Conservation (phyloP, 1,139 yeast genomes). For the Sugiyamaella xylanicola region DNA sequence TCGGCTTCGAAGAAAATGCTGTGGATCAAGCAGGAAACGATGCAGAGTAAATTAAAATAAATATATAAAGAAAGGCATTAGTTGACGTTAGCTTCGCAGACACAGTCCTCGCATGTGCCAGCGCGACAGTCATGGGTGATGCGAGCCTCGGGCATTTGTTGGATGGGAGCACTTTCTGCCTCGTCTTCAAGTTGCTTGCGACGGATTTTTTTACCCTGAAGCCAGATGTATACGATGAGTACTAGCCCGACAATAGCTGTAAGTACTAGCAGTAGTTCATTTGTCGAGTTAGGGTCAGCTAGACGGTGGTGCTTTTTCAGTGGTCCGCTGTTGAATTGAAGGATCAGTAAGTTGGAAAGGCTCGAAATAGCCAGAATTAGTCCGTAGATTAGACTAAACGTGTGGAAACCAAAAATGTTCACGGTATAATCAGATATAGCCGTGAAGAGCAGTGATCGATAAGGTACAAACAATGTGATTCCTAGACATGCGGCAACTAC, state of each 20-base stretch:
- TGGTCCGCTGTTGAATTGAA: conserved; percentile 54
- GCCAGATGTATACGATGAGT: conserved; percentile 56
- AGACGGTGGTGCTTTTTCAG: conserved; percentile 6
- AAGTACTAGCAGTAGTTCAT: conserved; percentile 50
- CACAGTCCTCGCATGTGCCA: conserved; percentile 31
- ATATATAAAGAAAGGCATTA: conserved; percentile 4
- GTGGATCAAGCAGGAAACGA: neutral
- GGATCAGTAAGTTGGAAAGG: conserved; percentile 69
- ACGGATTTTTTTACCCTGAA: conserved; percentile 53
- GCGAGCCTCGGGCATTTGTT: conserved; percentile 50
- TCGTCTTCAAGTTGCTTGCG: conserved; percentile 61
- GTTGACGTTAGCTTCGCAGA: conserved; percentile 24
- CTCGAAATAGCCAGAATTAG: conserved; percentile 52
- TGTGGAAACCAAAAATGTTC: conserved; percentile 88
- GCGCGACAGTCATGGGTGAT: conserved; percentile 21
- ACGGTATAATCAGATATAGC: conserved; percentile 90
- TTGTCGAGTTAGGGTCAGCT: conserved; percentile 80
- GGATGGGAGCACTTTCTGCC: conserved; percentile 58
- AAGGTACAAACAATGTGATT: conserved; percentile 60
- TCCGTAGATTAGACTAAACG: conserved; percentile 93
- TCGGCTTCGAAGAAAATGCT: too few species aligned
- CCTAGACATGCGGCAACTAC: neutral
- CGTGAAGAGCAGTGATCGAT: conserved; percentile 90
- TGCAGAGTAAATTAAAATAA: conserved; percentile 2
- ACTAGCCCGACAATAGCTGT: conserved; percentile 59